Base-by-base conservation (phyloP, 1,284 basidiomycete species). In the Ganoderma meredithae region DNA sequence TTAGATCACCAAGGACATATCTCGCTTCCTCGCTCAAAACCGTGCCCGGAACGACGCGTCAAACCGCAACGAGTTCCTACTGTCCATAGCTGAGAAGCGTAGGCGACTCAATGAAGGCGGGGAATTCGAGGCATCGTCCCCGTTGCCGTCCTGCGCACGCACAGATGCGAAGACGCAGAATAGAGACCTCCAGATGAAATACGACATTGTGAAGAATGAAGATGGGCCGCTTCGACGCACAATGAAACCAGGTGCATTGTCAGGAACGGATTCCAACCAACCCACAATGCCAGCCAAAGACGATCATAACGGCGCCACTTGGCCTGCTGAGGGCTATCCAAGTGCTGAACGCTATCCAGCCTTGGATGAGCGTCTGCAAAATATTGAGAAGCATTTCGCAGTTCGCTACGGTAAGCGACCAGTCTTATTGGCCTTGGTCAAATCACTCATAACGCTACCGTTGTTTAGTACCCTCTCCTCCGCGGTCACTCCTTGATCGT, bases 181-280 rank as follows among this genome's bases (percentile, higher is more conserved):
- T 75, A 82, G 93, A 61, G 90, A 93, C 66, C 79, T 86, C 0
- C 93, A 94, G 76, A 93, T 94, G 84, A 92, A 91, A 76, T 94
- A 93, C 71, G 92, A 94, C 76, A 90, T 94, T 67, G 90, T 90
- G 31, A 92, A 89, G 78, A 93, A 94, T 70, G 90, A 90, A 65
- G 91, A 91, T 49, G 92, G 92, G 0, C 92, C 92, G 0, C 79
- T 94, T 53, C 83, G 86, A 43, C 83, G 88, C 70, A 93, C 91
- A 0, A 77, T 88, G 67, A 78, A 78, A 62, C 66, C 58, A 33
- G 64, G 69, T 53, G 9, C 27, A 22, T 12, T 49, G 10, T 49
- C 27, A 2, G 47, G 55, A 9, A 49, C 39, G 3, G 22, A 27
- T 5, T 22, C 58, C 12, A 60, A 22, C 25, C 36, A 33, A n/a